Evolutionary conservation across 768 basidiomycete genomes (phyloP).

Genomic region (Tricholoma matsutake): DNA sequence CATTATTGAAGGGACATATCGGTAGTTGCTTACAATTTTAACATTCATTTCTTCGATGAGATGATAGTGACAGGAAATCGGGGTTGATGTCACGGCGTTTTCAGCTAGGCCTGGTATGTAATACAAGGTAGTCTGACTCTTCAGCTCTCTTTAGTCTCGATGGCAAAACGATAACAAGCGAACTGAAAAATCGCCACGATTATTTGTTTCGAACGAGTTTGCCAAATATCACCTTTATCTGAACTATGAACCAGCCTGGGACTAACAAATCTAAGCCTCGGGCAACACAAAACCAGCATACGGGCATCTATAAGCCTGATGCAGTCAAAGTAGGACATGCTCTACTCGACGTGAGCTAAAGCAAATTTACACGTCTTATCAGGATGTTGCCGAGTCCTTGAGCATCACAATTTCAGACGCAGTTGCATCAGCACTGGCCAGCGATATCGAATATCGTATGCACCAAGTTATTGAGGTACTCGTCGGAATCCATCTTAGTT

Average conservation of each 20-base stretch:
- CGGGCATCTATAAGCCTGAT: constrained; percentile 63
- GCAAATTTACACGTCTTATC: constrained; percentile 7
- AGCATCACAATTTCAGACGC: constrained; percentile 76
- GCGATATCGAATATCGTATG: constrained; percentile 95
- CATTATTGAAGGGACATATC: too few species aligned
- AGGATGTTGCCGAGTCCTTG: constrained; percentile 92
- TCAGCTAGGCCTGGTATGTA: too few species aligned
- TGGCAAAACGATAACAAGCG: too few species aligned
- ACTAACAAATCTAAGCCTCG: constrained; percentile 47
- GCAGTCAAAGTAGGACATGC: constrained; percentile 50
- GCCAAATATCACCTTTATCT: not conserved
- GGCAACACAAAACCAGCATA: constrained; percentile 43
- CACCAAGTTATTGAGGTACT: constrained; percentile 90
- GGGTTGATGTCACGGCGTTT: too few species aligned
- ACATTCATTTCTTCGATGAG: too few species aligned
- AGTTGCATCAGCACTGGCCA: constrained; percentile 74
- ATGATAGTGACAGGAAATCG: too few species aligned
- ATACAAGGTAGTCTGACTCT: too few species aligned
- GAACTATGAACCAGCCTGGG: constrained; percentile 4
- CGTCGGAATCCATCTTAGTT: too few species aligned
- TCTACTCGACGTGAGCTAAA: not conserved
- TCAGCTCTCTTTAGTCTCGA: too few species aligned
- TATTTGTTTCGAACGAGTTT: not conserved
- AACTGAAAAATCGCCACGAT: not conserved
- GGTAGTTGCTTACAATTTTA: too few species aligned